Conservation (phyloP, 2,329 filamentous ascomycete species). For the Akanthomyces lecanii region DNA sequence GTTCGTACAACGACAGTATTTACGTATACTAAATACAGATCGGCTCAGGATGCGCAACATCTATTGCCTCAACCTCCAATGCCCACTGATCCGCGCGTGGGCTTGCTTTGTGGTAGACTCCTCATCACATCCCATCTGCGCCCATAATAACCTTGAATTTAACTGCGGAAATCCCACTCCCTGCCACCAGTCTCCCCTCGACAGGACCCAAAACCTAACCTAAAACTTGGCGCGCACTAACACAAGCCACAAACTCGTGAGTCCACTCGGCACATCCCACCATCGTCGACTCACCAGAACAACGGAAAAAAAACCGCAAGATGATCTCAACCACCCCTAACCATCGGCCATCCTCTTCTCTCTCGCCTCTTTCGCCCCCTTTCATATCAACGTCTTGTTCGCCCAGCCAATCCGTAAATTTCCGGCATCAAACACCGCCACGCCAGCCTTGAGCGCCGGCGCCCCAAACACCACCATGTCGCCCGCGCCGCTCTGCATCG, state of each 20-base stretch:
- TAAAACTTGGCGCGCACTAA: not conserved
- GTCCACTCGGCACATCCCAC: not conserved
- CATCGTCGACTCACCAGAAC: not conserved
- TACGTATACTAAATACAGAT: not conserved
- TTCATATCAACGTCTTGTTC: constrained; percentile 12
- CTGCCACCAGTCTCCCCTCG: not conserved
- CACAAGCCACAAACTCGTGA: not conserved
- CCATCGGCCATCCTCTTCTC: not conserved
- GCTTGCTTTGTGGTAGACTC: not conserved
- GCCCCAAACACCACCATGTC: constrained; percentile 14
- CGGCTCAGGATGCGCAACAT: not conserved
- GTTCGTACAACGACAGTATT: too few species aligned
- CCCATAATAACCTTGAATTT: constrained; percentile 3
- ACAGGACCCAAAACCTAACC: too few species aligned
- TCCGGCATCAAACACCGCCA: constrained; percentile 12
- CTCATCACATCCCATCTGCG: not conserved
- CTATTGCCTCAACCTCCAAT: not conserved
- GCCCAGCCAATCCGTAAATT: constrained; percentile 8
- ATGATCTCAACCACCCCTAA: not conserved
- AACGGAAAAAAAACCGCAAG: not conserved
- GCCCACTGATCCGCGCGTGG: not conserved
- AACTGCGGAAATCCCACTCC: not conserved
- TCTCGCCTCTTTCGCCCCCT: too few species aligned
- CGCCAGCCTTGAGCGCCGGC: constrained; percentile 6
- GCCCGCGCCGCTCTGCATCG: constrained; percentile 4